Evolutionary conservation across 2,329 filamentous ascomycete species (phyloP).

Genomic region (Colletotrichum lentis): DNA sequence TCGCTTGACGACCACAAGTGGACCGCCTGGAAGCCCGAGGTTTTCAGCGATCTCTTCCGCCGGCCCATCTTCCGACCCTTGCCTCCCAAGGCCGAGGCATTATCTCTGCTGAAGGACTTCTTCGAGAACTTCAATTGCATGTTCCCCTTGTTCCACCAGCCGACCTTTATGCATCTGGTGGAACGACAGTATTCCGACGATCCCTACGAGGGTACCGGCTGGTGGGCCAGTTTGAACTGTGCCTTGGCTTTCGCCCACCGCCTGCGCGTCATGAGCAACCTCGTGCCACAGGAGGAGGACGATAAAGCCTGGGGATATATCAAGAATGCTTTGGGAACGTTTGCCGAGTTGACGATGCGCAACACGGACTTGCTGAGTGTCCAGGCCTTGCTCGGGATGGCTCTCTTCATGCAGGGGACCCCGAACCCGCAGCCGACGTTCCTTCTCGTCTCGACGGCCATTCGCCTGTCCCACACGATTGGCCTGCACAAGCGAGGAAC

Average conservation of each 20-base stretch:
- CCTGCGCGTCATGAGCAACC: slow-evolving; percentile 92
- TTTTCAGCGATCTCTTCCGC: slow-evolving; percentile 91
- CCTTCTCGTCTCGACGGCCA: slow-evolving; percentile 88
- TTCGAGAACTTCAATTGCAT: slow-evolving; percentile 99
- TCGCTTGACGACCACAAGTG: slow-evolving; percentile 93
- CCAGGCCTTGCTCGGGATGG: slow-evolving; percentile 92
- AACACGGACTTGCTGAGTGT: slow-evolving; percentile 96
- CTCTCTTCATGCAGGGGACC: slow-evolving; percentile 92
- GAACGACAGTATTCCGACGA: slow-evolving; percentile 92
- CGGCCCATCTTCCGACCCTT: slow-evolving; percentile 83
- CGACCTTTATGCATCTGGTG: slow-evolving; percentile 97
- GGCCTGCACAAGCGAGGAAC: slow-evolving; percentile 93
- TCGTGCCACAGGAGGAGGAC: slow-evolving; percentile 90
- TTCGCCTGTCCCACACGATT: slow-evolving; percentile 90
- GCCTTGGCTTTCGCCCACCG: slow-evolving; percentile 92
- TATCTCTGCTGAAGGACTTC: slow-evolving; percentile 89
- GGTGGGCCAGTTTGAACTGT: slow-evolving; percentile 98
- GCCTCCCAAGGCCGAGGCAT: slow-evolving; percentile 84
- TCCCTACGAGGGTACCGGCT: slow-evolving; percentile 93
- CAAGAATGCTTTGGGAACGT: slow-evolving; percentile 94
- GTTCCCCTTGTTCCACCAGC: slow-evolving; percentile 96
- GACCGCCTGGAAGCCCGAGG: slow-evolving; percentile 98
- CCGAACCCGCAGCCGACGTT: slow-evolving; percentile 96
- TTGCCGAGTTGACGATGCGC: slow-evolving; percentile 91
- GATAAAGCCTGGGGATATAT: slow-evolving; percentile 94